Percentiles rank a stretch among this genome's conserved stretches.
These are phyloP conservation scores for Fusarium miscanthi DNA, from an alignment of 2,329 filamentous ascomycete species.

Conservation along the genomic window DNA sequence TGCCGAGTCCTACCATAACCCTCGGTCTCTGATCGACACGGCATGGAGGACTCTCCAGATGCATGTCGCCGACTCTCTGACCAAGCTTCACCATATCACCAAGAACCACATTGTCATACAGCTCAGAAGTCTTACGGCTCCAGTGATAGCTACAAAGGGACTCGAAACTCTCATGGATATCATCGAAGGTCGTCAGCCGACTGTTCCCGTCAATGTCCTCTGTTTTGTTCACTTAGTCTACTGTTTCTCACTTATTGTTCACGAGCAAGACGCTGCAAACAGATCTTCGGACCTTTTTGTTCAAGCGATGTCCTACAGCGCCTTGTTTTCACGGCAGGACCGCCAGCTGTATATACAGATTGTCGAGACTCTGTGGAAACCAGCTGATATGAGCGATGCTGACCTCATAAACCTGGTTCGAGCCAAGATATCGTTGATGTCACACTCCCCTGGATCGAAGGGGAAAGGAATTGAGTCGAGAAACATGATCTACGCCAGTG, in stretches of 20 bases:
- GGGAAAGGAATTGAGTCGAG: constrained; percentile 55
- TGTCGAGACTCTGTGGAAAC: constrained; percentile 62
- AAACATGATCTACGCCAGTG: constrained; percentile 44
- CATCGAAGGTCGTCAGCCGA: constrained; percentile 52
- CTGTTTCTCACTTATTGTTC: constrained; percentile 60
- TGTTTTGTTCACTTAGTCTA: constrained; percentile 66
- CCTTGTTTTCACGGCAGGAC: constrained; percentile 53
- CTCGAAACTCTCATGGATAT: constrained; percentile 55
- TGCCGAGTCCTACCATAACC: constrained; percentile 45
- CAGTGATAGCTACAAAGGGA: constrained; percentile 55
- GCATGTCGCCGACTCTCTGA: constrained; percentile 58
- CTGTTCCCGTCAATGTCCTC: constrained; percentile 57
- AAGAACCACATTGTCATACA: constrained; percentile 57
- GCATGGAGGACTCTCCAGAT: constrained; percentile 59
- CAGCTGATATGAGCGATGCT: constrained; percentile 47
- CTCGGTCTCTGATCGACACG: constrained; percentile 53
- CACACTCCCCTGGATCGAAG: constrained; percentile 49
- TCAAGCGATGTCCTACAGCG: constrained; percentile 59
- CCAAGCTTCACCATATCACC: constrained; percentile 54
- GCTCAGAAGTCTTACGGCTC: constrained; percentile 54
- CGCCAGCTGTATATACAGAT: constrained; percentile 56
- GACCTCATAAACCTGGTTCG: constrained; percentile 47
- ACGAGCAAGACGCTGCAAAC: constrained; percentile 53
- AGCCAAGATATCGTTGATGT: constrained; percentile 25
- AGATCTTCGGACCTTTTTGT: constrained; percentile 57